Conservation (phyloP, 129 eudicot genomes). For the Centrapalus pauciflorus region DNA sequence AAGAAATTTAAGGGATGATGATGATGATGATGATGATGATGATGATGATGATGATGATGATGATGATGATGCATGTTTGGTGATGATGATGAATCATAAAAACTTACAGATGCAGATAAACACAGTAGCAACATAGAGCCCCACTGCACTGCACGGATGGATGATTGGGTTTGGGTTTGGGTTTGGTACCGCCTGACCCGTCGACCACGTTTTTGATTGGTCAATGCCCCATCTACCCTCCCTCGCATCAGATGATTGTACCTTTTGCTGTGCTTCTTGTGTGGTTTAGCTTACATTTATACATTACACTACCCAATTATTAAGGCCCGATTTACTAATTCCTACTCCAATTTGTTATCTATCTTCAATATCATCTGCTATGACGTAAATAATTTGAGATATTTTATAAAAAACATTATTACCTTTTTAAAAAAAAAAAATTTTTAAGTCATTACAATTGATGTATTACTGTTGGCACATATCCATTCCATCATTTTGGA, state of each 20-base stretch:
- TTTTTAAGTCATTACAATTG: too few relatives aligned
- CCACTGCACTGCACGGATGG: slow-evolving; percentile 25
- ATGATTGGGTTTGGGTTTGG: slow-evolving; percentile 21
- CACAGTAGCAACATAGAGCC: slow-evolving; percentile 12
- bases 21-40: slow-evolving; percentile 14
- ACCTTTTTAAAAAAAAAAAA: too few relatives aligned
- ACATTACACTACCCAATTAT: not conserved
- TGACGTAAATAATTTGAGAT: too few relatives aligned
- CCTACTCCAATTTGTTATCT: too few relatives aligned
- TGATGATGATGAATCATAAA: slow-evolving; percentile 18
- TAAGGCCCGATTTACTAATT: too few relatives aligned
- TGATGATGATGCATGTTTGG: not conserved
- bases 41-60: not conserved
- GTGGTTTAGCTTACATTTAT: not conserved
- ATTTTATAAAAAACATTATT: too few relatives aligned
- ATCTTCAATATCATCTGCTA: too few relatives aligned
- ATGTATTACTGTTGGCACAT: too few relatives aligned
- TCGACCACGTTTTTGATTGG: slow-evolving; percentile 34
- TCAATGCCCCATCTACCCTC: slow-evolving; percentile 24
- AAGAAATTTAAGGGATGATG: not conserved
- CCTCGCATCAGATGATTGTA: slow-evolving; percentile 26
- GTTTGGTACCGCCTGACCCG: slow-evolving; percentile 14
- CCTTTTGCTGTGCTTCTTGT: slow-evolving; percentile 17
- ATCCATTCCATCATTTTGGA: too few relatives aligned
- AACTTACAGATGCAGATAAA: not conserved